Percentiles rank a stretch among this genome's conserved stretches.
phyloP scores from a whole-genome alignment of 805 yeast genomes.

The Starmerella vitae region DNA sequence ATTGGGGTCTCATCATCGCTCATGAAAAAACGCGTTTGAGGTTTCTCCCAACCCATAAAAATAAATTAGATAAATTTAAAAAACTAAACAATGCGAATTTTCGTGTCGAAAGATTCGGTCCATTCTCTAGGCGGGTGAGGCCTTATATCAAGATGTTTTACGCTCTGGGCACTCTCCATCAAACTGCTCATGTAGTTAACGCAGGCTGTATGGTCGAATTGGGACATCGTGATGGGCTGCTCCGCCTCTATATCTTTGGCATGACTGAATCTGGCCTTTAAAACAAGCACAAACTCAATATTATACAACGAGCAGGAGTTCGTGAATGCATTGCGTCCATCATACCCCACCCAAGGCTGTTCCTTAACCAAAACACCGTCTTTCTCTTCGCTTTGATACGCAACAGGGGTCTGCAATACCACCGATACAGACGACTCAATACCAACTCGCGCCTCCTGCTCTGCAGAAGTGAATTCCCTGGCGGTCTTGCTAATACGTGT shows the following conservation, averaged over 20 bases:
- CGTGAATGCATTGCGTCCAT: constrained; percentile 27
- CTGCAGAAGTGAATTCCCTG: constrained; percentile 20
- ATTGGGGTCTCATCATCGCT: constrained; percentile 5
- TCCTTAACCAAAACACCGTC: constrained; percentile 25
- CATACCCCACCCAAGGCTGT: constrained; percentile 27
- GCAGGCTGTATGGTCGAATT: constrained; percentile 29
- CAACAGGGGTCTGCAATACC: constrained; percentile 24
- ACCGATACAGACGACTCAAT: constrained; percentile 21
- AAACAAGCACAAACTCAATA: constrained; percentile 25
- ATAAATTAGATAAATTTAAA: too few species aligned
- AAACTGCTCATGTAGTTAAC: constrained; percentile 26
- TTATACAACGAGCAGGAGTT: constrained; percentile 27
- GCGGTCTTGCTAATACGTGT: constrained; percentile 24
- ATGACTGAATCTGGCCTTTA: constrained; percentile 28
- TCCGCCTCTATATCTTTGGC: constrained; percentile 29
- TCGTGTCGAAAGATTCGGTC: constrained; percentile 12
- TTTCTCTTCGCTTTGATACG: constrained; percentile 15
- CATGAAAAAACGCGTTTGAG: too few species aligned
- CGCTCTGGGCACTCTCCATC: constrained; percentile 25
- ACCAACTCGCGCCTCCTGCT: constrained; percentile 18
- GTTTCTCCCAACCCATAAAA: too few species aligned
- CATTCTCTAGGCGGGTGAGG: constrained; percentile 18
- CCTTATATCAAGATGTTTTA: constrained; percentile 15
- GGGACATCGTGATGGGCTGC: constrained; percentile 27
- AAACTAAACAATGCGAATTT: constrained; percentile 1